Evolutionary conservation across 176 grass and related monocot species (phyloP).

Genomic region (Cenchrus fungigraminus): DNA sequence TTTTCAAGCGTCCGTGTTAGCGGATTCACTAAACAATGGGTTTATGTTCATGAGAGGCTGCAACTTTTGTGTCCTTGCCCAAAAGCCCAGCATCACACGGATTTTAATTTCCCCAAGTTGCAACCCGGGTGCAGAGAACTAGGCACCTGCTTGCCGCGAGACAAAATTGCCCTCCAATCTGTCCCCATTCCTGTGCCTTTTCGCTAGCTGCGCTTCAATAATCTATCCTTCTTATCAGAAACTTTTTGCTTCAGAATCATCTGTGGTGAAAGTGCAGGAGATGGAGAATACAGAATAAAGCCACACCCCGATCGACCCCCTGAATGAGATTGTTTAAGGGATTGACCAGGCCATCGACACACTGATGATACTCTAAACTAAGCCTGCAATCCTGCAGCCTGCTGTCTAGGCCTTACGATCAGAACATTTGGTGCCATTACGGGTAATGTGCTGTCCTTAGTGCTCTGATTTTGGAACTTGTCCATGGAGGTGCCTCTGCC

Average conservation of each 20-base stretch:
- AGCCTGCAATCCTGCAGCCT: constrained; percentile 21
- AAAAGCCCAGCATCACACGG: background rate
- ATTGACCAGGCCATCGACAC: constrained; percentile 33
- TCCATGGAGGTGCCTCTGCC: background rate
- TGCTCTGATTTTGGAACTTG: constrained; percentile 34
- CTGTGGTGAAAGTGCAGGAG: constrained; percentile 35
- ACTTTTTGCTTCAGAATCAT: constrained; percentile 44
- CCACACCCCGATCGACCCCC: background rate
- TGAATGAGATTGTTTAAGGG: constrained; percentile 31
- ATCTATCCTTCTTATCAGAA: constrained; percentile 38
- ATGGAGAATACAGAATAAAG: constrained; percentile 51
- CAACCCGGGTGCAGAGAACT: constrained; percentile 47
- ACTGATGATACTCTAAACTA: constrained; percentile 43
- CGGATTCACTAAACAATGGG: constrained; percentile 48
- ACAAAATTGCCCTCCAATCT: constrained; percentile 37
- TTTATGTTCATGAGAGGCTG: background rate
- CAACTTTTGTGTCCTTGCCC: constrained; percentile 38
- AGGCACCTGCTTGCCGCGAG: background rate
- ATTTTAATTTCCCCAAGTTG: constrained; percentile 57
- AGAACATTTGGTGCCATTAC: constrained; percentile 45
- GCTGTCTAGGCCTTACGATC: constrained; percentile 30
- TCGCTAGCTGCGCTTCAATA: constrained; percentile 23
- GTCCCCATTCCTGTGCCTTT: background rate
- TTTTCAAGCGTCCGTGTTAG: constrained; percentile 28
- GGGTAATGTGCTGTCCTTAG: constrained; percentile 19